Conservation (phyloP, 2,329 filamentous ascomycete species). For the Pyrenophora tritici-repentis region DNA sequence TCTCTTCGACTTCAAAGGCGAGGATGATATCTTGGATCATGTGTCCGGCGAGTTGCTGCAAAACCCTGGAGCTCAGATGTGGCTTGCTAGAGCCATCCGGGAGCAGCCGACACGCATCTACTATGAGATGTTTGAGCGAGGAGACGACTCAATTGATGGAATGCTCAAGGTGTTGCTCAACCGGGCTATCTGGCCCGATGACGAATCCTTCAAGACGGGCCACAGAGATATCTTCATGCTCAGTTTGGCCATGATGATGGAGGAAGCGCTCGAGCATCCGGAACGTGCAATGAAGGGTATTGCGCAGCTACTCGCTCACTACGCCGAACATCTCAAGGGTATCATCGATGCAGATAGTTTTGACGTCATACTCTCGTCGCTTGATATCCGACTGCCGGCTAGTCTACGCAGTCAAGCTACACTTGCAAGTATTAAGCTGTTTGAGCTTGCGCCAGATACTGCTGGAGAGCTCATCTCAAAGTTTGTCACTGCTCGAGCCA, state of each 20-base stretch:
- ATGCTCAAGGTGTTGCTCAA: slow-evolving; percentile 52
- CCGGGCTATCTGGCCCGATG: slow-evolving; percentile 48
- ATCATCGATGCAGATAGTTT: slow-evolving; percentile 76
- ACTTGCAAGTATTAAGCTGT: slow-evolving; percentile 79
- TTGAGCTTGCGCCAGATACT: slow-evolving; percentile 74
- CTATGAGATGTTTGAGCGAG: slow-evolving; percentile 51
- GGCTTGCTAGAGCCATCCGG: slow-evolving; percentile 46
- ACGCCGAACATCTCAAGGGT: slow-evolving; percentile 58
- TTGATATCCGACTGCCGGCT: slow-evolving; percentile 80
- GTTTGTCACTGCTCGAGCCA: slow-evolving; percentile 75
- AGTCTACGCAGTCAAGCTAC: slow-evolving; percentile 80
- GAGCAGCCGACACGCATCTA: slow-evolving; percentile 51
- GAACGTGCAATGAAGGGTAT: slow-evolving; percentile 66
- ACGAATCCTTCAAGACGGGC: slow-evolving; percentile 52
- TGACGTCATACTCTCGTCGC: slow-evolving; percentile 82
- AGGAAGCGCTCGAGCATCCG: slow-evolving; percentile 77
- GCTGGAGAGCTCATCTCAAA: slow-evolving; percentile 71
- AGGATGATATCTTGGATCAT: slow-evolving; percentile 50
- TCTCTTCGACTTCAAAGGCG: slow-evolving; percentile 49
- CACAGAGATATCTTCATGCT: slow-evolving; percentile 70
- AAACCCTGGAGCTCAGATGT: slow-evolving; percentile 45
- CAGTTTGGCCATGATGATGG: slow-evolving; percentile 86
- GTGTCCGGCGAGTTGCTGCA: slow-evolving; percentile 47
- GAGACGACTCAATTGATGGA: slow-evolving; percentile 53
- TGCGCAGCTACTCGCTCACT: slow-evolving; percentile 61